Base-by-base conservation (phyloP, 2,329 filamentous ascomycete species). In the Pochonia chlamydosporia region DNA sequence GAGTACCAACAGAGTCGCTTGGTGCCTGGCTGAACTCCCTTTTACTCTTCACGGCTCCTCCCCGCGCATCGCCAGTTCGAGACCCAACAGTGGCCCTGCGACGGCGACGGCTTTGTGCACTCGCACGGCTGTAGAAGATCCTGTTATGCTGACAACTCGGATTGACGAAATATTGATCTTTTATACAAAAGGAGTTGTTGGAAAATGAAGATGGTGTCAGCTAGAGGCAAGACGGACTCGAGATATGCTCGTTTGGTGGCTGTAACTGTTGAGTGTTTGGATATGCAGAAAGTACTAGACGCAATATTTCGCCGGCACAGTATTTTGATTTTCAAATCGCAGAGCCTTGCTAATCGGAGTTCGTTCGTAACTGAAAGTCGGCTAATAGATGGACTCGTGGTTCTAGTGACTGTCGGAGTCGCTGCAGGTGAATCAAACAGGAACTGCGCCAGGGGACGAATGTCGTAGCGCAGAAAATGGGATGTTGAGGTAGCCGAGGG, bases 1-100 rank as follows among this genome's bases (percentile, higher is more conserved):
- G 35, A 21, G 11, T 13, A 10, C 35, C 5, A 23, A 39, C 35
- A 39, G 18, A 23, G 35, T 14, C 5, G 20, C 23, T 39, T 13
- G 9, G 13, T 18, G 18, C 35, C 35, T 39, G 35, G 35, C 35
- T 39, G 9, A 16, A 20, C 40, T 43, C 16, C 40, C 40, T 41
- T 28, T 39, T 20, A 18, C 21, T n/a, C 18, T 46, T 37, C 25
- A 40, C 36, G 10, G 23, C 35, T 39, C 20, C 18, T 23, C 35
- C 35, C 20, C 35, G 10, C 35, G 35, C 35, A 46, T 46, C 16
- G 26, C 36, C 36, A 46, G 44, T 25, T 26, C 44, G 30, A 46
- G 44, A 46, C 44, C 35, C 36, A 46, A 18, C 3, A 25, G 43
- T 11, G 44, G 44, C 37, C 44, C 28, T 40, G 18, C 35, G 20